phyloP scores from a whole-genome alignment of 768 basidiomycete genomes.

The Trametes villosa region DNA sequence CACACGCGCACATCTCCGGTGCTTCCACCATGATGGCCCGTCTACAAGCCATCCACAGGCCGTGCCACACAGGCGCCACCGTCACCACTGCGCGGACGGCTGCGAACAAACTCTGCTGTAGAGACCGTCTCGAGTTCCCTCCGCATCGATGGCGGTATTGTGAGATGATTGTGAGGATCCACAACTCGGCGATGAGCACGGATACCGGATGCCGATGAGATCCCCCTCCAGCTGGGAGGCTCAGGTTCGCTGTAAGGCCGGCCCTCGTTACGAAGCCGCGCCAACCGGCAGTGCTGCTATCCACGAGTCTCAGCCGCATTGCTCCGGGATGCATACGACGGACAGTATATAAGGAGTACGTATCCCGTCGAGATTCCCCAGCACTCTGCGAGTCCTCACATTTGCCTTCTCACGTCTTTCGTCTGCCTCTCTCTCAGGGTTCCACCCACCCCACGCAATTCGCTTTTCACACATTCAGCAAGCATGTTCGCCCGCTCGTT shows the following conservation, averaged over 20 bases:
- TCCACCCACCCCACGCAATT: too few relatives aligned
- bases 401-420: neutral
- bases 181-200: neutral
- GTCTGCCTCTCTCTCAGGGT: neutral
- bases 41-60: too few relatives aligned
- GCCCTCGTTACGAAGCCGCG: too few relatives aligned
- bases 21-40: too few relatives aligned
- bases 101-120: neutral
- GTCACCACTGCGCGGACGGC: neutral
- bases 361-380: neutral
- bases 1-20: too few relatives aligned
- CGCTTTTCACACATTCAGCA: neutral
- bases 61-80: neutral
- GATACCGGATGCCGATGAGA: too few relatives aligned
- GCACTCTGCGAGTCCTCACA: constrained; percentile 1
- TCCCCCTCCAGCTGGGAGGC: too few relatives aligned
- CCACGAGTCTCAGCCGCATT: too few relatives aligned
- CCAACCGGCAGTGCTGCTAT: too few relatives aligned
- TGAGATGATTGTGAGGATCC: neutral
- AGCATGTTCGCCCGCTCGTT: neutral
- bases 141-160: neutral
- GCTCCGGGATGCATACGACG: too few relatives aligned
- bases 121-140: neutral
- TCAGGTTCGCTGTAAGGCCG: too few relatives aligned
- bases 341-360: too few relatives aligned